These are phyloP conservation scores for Tolypocladium sp. DNA, from an alignment of 2,329 filamentous ascomycete species.

Conservation along the genomic window DNA sequence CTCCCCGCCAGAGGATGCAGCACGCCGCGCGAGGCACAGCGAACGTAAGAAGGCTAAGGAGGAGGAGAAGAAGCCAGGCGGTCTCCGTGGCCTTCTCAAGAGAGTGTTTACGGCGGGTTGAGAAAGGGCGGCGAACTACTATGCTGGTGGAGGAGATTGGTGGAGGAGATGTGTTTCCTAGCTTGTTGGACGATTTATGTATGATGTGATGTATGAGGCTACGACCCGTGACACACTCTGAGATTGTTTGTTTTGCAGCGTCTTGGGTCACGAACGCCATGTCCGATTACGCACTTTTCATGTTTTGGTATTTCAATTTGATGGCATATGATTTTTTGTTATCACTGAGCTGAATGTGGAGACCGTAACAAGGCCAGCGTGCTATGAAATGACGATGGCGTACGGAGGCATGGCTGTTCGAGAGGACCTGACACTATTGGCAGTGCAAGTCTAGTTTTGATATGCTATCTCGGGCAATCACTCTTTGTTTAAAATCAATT, in stretches of 20 bases:
- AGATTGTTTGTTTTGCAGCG: not conserved
- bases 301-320: not conserved
- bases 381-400: no score
- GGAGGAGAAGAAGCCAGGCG: slow-evolving; percentile 19
- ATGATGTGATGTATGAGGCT: slow-evolving; percentile 2
- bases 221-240: not conserved
- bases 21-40: slow-evolving; percentile 23
- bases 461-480: no score
- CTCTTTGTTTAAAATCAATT: no score
- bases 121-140: not conserved
- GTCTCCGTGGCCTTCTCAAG: slow-evolving; percentile 26
- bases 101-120: slow-evolving; percentile 22
- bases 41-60: slow-evolving; percentile 20
- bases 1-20: slow-evolving; percentile 19
- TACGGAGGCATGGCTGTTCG: no score
- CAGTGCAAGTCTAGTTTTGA: no score
- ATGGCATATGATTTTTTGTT: not conserved
- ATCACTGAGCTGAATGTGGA: not conserved
- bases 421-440: no score
- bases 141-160: not conserved
- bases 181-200: slow-evolving; percentile 3
- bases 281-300: not conserved
- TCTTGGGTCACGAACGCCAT: not conserved
- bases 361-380: not conserved
- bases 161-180: not conserved